A percentile compares a stretch with the other conserved stretches of the same genome.
phyloP scores from a whole-genome alignment of 1,139 yeast species.

The Debaryomyces subglobosus region DNA sequence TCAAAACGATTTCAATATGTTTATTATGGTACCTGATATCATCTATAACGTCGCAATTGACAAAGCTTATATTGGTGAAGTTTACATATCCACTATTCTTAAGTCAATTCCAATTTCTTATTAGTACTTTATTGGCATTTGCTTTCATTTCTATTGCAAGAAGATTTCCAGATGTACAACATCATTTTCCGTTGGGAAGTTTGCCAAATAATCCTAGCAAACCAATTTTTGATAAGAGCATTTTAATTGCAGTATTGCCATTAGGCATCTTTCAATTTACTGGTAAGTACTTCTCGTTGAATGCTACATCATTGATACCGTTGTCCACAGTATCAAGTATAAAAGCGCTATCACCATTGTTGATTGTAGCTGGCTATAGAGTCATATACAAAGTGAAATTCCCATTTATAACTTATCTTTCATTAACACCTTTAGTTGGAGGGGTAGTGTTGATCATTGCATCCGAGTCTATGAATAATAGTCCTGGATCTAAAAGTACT shows the following conservation, averaged over 20 bases:
- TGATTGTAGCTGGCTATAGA: constrained; percentile 41
- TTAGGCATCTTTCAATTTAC: constrained; percentile 43
- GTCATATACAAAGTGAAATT: constrained; percentile 35
- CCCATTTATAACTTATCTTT: constrained; percentile 38
- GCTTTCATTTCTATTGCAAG: constrained; percentile 24
- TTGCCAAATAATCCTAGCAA: constrained; percentile 26
- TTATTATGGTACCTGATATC: constrained; percentile 50
- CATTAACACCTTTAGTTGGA: constrained; percentile 38
- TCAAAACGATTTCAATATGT: constrained; percentile 36
- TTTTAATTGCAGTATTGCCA: constrained; percentile 36
- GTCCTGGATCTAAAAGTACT: constrained; percentile 11
- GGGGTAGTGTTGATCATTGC: constrained; percentile 42
- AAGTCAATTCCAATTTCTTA: constrained; percentile 51
- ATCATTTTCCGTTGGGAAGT: constrained; percentile 34
- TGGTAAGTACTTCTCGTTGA: constrained; percentile 41
- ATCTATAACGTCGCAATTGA: constrained; percentile 51
- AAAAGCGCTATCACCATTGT: constrained; percentile 43
- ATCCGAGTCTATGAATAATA: constrained; percentile 27
- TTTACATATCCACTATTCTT: constrained; percentile 53
- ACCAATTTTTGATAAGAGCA: constrained; percentile 25
- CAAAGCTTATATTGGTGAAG: constrained; percentile 43
- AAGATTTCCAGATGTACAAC: constrained; percentile 22
- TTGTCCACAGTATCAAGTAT: constrained; percentile 45
- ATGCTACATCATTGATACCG: constrained; percentile 43
- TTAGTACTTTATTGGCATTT: constrained; percentile 38